Conservation (phyloP, 768 basidiomycete genomes). For the Tephrocybe sp. region DNA sequence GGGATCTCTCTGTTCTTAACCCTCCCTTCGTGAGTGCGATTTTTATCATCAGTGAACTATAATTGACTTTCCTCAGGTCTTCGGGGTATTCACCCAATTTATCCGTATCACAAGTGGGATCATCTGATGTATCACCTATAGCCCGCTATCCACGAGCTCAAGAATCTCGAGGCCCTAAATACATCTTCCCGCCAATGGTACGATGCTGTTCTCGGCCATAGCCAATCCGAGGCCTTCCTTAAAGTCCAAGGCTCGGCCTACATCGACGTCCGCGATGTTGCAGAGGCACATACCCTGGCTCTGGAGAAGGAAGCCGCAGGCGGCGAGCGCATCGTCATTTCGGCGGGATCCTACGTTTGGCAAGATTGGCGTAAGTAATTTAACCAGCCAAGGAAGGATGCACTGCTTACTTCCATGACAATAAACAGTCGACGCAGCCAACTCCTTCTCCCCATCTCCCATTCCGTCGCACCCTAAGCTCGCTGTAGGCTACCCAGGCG, state of each 20-base stretch:
- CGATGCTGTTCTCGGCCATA: conserved; percentile 24
- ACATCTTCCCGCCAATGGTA: no score
- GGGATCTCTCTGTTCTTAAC: conserved; percentile 54
- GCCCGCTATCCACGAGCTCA: conserved; percentile 38
- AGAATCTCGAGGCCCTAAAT: conserved; percentile 19
- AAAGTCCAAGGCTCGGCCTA: conserved; percentile 23
- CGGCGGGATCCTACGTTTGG: conserved; percentile 25
- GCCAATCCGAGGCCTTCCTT: conserved; percentile 20
- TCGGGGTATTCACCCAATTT: conserved; percentile 26
- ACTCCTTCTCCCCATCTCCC: conserved; percentile 28
- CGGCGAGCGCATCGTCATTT: conserved; percentile 51
- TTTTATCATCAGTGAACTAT: not conserved
- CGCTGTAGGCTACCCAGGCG: conserved; percentile 33
- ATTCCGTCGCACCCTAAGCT: conserved; percentile 25
- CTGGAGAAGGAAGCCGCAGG: conserved; percentile 47
- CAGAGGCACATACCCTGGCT: conserved; percentile 50
- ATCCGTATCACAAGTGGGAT: no score
- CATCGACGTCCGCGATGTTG: conserved; percentile 50
- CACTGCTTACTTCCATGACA: no score
- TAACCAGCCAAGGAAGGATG: no score
- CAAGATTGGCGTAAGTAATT: conserved; percentile 29
- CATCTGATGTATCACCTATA: conserved; percentile 12
- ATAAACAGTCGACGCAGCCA: conserved; percentile 42
- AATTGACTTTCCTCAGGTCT: conserved; percentile 17
- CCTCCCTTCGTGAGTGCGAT: conserved; percentile 46